These are phyloP conservation scores for Hyaloraphidium curvatum DNA, from an alignment of 192 early-diverging fungal species.

Conservation along the genomic window DNA sequence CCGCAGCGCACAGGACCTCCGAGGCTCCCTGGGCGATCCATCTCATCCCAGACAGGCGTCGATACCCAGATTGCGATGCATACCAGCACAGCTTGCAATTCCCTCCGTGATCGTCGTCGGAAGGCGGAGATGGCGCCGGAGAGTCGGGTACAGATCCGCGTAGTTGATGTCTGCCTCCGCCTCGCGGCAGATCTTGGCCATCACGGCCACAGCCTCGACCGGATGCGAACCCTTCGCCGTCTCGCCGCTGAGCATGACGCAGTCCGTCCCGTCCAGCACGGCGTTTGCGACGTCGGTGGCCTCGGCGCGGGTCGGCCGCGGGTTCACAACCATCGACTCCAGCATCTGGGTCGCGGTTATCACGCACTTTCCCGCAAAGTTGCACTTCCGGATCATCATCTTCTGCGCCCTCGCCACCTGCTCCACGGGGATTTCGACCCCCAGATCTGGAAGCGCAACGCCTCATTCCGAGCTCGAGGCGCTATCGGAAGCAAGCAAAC, in stretches of 20 bases:
- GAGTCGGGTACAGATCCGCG: slow-evolving; percentile 76
- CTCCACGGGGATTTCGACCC: slow-evolving; percentile 90
- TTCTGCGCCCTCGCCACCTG: slow-evolving; percentile 63
- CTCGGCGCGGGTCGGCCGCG: slow-evolving; percentile 96
- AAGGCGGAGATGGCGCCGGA: slow-evolving; percentile 49
- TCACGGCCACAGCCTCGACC: slow-evolving; percentile 47
- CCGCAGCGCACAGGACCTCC: slow-evolving; percentile 2
- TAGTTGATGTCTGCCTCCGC: slow-evolving; percentile 91
- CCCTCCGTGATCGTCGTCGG: slow-evolving; percentile 79
- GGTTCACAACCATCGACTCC: slow-evolving; percentile 65
- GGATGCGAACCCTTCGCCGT: slow-evolving; percentile 64
- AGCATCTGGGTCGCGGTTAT: slow-evolving; percentile 92
- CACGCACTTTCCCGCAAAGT: slow-evolving; percentile 22
- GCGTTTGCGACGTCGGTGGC: slow-evolving; percentile 98
- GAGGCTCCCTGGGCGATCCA: slow-evolving; percentile 10
- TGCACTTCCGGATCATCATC: slow-evolving; percentile 98
- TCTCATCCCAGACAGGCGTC: slow-evolving; percentile 11
- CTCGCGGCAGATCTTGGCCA: slow-evolving; percentile 77
- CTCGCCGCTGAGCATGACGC: slow-evolving; percentile 97
- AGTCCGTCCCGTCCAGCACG: slow-evolving; percentile 91
- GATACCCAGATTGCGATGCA: too few relatives aligned
- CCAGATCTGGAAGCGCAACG: too few relatives aligned
- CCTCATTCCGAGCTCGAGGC: too few relatives aligned
- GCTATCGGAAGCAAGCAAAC: too few relatives aligned
- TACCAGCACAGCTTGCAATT: slow-evolving; percentile 70